A percentile compares a stretch with the other conserved stretches of the same genome.
Conservation (phyloP, 257 asterid genomes). For the Jacaranda mimosifolia region DNA sequence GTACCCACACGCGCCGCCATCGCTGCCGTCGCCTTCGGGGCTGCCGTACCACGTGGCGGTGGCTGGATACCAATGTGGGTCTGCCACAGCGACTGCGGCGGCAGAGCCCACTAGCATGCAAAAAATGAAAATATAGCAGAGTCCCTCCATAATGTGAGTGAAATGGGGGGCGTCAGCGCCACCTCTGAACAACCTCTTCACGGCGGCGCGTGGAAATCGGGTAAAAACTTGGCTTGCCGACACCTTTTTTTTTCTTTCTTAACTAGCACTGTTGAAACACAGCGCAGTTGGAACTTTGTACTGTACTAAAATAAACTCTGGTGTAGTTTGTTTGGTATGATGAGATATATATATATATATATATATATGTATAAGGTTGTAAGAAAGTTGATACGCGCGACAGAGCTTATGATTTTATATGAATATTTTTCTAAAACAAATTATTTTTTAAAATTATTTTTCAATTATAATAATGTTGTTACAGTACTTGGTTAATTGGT, state of each 20-base stretch:
- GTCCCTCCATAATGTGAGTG: slow-evolving; percentile 49
- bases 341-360: neutral
- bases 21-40: slow-evolving; percentile 98
- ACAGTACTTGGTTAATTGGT: too few species aligned
- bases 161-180: slow-evolving; percentile 3
- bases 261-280: slow-evolving; percentile 11
- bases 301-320: slow-evolving; percentile 27
- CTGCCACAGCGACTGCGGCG: slow-evolving; percentile 36
- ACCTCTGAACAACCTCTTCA: slow-evolving; percentile 1
- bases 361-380: slow-evolving; percentile 26
- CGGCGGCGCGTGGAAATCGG: slow-evolving; percentile 64
- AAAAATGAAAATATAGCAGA: slow-evolving; percentile 24
- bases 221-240: slow-evolving; percentile 51
- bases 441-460: too few species aligned
- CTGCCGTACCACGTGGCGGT: slow-evolving; percentile 99
- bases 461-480: too few species aligned
- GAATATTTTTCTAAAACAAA: too few species aligned
- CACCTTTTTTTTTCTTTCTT: slow-evolving; percentile 35
- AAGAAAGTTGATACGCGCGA: neutral
- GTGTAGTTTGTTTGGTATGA: slow-evolving; percentile 25
- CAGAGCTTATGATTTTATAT: neutral
- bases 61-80: slow-evolving; percentile 77
- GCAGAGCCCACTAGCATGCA: slow-evolving; percentile 43
- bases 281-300: slow-evolving; percentile 34
- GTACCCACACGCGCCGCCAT: slow-evolving; percentile 97